Percentiles rank a stretch among this genome's conserved stretches.
These are phyloP conservation scores for Entrophospora sp. DNA, from an alignment of 192 early-diverging fungal genomes.

Conservation along the genomic window DNA sequence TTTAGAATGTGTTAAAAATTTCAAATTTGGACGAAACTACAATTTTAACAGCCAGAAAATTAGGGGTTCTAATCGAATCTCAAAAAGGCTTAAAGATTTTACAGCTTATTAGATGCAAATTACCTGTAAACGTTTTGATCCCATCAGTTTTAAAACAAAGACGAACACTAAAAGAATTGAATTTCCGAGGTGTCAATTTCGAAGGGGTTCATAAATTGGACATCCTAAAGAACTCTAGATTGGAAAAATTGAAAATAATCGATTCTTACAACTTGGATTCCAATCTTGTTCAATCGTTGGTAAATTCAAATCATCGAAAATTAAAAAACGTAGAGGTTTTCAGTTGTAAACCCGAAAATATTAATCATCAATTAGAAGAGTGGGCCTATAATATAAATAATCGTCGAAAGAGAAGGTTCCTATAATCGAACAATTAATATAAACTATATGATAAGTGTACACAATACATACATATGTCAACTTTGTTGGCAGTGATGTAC, in stretches of 20 bases:
- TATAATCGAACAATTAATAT: no score
- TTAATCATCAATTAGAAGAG: neutral
- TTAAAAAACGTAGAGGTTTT: neutral
- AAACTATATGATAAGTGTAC: no score
- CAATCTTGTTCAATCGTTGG: neutral
- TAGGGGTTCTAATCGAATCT: neutral
- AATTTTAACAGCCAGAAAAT: neutral
- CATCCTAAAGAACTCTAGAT: neutral
- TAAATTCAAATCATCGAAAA: neutral
- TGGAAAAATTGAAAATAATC: neutral
- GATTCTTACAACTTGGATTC: neutral
- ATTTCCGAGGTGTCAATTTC: neutral
- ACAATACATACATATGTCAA: no score
- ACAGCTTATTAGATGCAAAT: neutral
- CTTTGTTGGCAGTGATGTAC: no score
- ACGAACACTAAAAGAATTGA: neutral
- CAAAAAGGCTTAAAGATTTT: neutral
- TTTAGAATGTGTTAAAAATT: neutral
- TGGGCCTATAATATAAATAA: neutral
- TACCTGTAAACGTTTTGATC: neutral
- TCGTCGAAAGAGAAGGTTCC: neutral
- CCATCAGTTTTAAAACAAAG: constrained; percentile 6
- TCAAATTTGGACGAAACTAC: neutral
- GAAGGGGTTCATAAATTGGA: neutral
- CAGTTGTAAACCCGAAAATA: neutral